Evolutionary conservation across 768 basidiomycete genomes (phyloP).

Genomic region (Calocybe gangraenosa): DNA sequence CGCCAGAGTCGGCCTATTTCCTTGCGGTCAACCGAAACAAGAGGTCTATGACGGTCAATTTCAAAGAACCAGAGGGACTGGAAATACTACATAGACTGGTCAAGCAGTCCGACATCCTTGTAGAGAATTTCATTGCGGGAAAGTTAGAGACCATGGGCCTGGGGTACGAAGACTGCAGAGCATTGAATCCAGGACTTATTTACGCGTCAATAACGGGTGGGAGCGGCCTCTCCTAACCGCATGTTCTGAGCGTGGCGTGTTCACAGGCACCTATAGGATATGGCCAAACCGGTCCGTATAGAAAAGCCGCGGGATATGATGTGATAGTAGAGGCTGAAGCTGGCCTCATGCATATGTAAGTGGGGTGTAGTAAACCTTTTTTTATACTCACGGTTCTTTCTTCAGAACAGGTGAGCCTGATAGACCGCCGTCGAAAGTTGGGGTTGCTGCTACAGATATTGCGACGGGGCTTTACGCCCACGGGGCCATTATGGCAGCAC

Average conservation of each 20-base stretch:
- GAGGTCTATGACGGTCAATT: slow-evolving; percentile 83
- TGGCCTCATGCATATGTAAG: slow-evolving; percentile 91
- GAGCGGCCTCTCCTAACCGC: slow-evolving; percentile 10
- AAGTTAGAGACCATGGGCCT: slow-evolving; percentile 84
- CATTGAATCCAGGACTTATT: slow-evolving; percentile 75
- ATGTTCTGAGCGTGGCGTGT: not conserved
- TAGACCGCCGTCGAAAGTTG: slow-evolving; percentile 88
- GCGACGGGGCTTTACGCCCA: slow-evolving; percentile 88
- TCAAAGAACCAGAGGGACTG: slow-evolving; percentile 75
- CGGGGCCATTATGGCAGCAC: slow-evolving; percentile 87
- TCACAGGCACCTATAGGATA: slow-evolving; percentile 24
- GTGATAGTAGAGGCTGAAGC: slow-evolving; percentile 87
- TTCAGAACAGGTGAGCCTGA: slow-evolving; percentile 83
- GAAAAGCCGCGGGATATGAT: slow-evolving; percentile 82
- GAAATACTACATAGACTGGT: slow-evolving; percentile 72
- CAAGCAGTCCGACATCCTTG: slow-evolving; percentile 73
- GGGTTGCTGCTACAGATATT: slow-evolving; percentile 89
- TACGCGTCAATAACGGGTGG: slow-evolving; percentile 88
- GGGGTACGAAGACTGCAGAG: slow-evolving; percentile 76
- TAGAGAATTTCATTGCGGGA: slow-evolving; percentile 85
- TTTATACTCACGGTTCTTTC: not conserved
- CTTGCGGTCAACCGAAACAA: slow-evolving; percentile 87
- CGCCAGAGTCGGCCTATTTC: slow-evolving; percentile 92
- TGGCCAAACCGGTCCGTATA: slow-evolving; percentile 84
- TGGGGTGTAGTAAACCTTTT: slow-evolving; percentile 10